These are phyloP conservation scores for Coprinopsis strossmayeri DNA, from an alignment of 768 basidiomycete genomes.

Conservation along the genomic window DNA sequence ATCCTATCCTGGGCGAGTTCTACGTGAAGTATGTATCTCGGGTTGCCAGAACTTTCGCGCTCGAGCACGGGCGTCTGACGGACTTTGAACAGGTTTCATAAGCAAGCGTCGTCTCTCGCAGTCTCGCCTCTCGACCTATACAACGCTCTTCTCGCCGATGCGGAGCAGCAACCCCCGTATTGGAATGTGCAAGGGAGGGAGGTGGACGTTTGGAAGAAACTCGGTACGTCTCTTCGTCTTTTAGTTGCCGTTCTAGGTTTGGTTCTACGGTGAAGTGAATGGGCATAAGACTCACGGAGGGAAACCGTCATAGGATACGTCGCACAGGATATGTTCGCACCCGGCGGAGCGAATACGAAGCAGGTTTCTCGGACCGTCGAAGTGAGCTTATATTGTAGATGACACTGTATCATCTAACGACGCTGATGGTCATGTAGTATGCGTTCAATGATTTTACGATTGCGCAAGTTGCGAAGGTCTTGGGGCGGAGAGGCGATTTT, in stretches of 20 bases:
- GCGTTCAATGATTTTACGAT: slow-evolving; percentile 61
- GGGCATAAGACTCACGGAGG: too few relatives aligned
- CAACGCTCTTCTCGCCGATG: slow-evolving; percentile 50
- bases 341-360: slow-evolving; percentile 52
- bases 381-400: slow-evolving; percentile 23
- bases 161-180: slow-evolving; percentile 49
- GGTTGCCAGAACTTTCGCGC: too few relatives aligned
- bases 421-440: slow-evolving; percentile 31
- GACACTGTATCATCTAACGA: not conserved
- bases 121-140: slow-evolving; percentile 48
- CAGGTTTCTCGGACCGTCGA: slow-evolving; percentile 59
- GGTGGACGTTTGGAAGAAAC: slow-evolving; percentile 47
- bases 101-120: slow-evolving; percentile 39
- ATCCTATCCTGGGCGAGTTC: slow-evolving; percentile 60
- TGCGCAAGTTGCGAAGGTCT: slow-evolving; percentile 52
- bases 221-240: slow-evolving; percentile 26
- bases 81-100: slow-evolving; percentile 49
- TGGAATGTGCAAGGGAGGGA: slow-evolving; percentile 63
- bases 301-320: too few relatives aligned
- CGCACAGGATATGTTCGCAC: slow-evolving; percentile 32
- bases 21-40: slow-evolving; percentile 44
- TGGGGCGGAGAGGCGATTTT: slow-evolving; percentile 44
- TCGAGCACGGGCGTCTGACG: too few relatives aligned
- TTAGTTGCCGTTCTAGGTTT: not conserved
- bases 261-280: too few relatives aligned